phyloP scores from a whole-genome alignment of 2,329 filamentous ascomycete species.

The Colletotrichum godetiae region DNA sequence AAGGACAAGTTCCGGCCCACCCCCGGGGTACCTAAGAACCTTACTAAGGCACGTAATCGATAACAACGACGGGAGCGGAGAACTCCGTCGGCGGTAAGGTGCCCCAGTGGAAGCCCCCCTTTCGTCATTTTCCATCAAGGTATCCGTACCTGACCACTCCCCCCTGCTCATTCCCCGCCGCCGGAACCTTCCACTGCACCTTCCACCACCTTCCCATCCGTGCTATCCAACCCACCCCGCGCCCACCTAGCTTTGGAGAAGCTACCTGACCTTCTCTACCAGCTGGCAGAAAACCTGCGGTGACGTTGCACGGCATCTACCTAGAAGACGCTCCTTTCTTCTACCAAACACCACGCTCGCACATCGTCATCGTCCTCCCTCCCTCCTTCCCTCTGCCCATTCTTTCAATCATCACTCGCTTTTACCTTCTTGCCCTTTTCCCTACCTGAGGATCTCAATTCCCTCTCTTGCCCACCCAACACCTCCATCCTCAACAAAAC shows the following conservation, averaged over 20 bases:
- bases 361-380: neutral
- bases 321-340: neutral
- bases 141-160: neutral
- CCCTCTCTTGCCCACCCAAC: neutral
- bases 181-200: slow-evolving; percentile 25
- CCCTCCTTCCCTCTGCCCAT: no score
- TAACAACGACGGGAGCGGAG: neutral
- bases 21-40: neutral
- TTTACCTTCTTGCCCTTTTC: neutral
- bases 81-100: no score
- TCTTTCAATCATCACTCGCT: neutral
- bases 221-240: slow-evolving; percentile 15
- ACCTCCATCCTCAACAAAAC: neutral
- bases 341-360: neutral
- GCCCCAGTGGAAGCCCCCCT: neutral
- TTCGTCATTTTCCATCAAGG: neutral
- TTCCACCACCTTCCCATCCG: slow-evolving; percentile 10
- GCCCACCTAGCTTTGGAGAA: neutral
- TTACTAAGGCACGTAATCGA: slow-evolving; percentile 5
- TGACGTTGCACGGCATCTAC: slow-evolving; percentile 5
- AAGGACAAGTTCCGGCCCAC: neutral
- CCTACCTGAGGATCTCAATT: neutral
- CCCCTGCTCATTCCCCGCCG: slow-evolving; percentile 14
- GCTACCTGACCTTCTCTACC: neutral
- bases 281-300: slow-evolving; percentile 6